phyloP scores from a whole-genome alignment of 208 protist species.

The Herpetomonas tarakana region DNA sequence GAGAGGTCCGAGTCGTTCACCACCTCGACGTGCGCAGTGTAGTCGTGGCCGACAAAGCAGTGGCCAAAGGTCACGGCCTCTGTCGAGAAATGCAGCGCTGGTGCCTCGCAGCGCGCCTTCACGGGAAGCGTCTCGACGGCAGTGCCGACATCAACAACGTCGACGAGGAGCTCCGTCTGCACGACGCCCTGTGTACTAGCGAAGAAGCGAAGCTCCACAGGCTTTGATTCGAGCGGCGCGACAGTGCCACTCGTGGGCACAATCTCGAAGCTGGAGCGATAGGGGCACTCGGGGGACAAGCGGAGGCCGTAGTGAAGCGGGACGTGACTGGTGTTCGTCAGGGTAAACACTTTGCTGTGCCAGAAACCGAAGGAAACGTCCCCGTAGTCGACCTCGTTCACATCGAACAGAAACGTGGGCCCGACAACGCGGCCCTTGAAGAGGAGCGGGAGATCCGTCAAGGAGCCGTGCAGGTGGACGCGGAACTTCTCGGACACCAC shows the following conservation, averaged over 20 bases:
- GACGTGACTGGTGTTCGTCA: constrained; percentile 94
- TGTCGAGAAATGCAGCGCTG: constrained; percentile 60
- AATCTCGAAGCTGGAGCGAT: constrained; percentile 70
- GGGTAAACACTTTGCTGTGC: constrained; percentile 57
- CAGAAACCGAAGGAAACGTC: constrained; percentile 93
- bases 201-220: constrained; percentile 76
- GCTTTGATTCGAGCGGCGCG: constrained; percentile 42
- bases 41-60: constrained; percentile 91
- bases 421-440: constrained; percentile 91
- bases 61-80: constrained; percentile 82
- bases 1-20: constrained; percentile 90
- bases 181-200: constrained; percentile 80
- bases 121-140: constrained; percentile 86
- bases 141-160: constrained; percentile 92
- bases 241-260: constrained; percentile 69
- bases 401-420: constrained; percentile 92
- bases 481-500: constrained; percentile 87
- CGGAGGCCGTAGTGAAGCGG: constrained; percentile 89
- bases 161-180: constrained; percentile 83
- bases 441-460: constrained; percentile 70
- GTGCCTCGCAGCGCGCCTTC: constrained; percentile 80
- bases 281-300: constrained; percentile 53
- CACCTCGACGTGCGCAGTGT: constrained; percentile 84
- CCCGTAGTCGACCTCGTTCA: constrained; percentile 91
- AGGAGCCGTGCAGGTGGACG: constrained; percentile 82